Evolutionary conservation across 2,329 filamentous ascomycete species (phyloP).

Genomic region (Aspergillus eucalypticola): DNA sequence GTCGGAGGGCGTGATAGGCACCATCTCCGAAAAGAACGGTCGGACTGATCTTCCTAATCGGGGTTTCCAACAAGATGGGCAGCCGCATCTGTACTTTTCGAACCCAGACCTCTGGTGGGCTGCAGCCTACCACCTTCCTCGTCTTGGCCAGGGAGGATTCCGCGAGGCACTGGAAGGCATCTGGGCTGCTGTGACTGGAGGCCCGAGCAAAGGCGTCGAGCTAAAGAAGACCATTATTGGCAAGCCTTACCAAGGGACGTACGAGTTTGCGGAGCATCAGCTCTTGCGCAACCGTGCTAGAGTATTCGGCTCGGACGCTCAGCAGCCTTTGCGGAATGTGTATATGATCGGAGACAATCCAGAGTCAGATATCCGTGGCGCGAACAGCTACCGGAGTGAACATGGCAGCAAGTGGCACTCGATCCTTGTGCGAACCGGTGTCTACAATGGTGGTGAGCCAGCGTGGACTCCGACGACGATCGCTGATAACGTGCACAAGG

Average conservation of each 20-base stretch:
- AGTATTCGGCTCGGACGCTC: constrained; percentile 42
- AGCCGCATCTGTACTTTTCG: constrained; percentile 81
- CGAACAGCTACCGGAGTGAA: constrained; percentile 70
- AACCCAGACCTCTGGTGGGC: constrained; percentile 93
- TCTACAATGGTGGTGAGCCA: constrained; percentile 64
- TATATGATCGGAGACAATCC: constrained; percentile 96
- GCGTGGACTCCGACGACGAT: constrained; percentile 64
- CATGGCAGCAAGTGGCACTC: constrained; percentile 73
- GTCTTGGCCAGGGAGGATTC: constrained; percentile 90
- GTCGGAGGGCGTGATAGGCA: constrained; percentile 74
- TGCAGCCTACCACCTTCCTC: constrained; percentile 77
- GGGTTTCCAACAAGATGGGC: constrained; percentile 80
- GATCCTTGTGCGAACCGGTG: constrained; percentile 77
- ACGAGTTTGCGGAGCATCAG: constrained; percentile 77
- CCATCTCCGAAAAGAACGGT: constrained; percentile 72
- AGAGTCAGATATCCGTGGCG: constrained; percentile 85
- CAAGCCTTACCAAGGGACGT: constrained; percentile 77
- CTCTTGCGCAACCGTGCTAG: constrained; percentile 62
- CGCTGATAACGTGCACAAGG: constrained; percentile 72
- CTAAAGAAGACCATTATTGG: constrained; percentile 71
- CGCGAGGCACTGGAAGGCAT: constrained; percentile 77
- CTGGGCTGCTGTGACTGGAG: constrained; percentile 71
- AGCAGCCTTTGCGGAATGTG: constrained; percentile 64
- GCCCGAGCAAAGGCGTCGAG: constrained; percentile 52
- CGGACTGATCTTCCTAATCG: constrained; percentile 63